phyloP scores from a whole-genome alignment of 2,329 filamentous ascomycete species.

The Curvularia lunata region DNA sequence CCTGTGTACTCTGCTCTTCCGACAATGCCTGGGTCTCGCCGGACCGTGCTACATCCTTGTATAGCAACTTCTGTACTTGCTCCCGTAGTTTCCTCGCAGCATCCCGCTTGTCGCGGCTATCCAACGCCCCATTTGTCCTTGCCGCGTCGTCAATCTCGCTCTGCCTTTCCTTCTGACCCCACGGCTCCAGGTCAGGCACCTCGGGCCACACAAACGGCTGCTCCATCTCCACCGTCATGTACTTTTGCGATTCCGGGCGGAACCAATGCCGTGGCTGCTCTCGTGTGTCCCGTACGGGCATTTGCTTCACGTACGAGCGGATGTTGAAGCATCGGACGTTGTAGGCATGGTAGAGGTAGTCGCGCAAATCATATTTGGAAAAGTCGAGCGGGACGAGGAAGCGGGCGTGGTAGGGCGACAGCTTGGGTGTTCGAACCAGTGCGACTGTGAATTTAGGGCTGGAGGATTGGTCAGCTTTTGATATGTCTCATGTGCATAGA shows the following conservation, averaged over 20 bases:
- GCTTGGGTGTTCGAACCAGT: conserved; percentile 73
- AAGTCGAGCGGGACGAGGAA: conserved; percentile 91
- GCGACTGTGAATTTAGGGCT: conserved; percentile 84
- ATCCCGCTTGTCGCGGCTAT: conserved; percentile 21
- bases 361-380: conserved; percentile 95
- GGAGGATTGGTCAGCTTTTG: conserved; percentile 18
- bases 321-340: conserved; percentile 71
- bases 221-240: conserved; percentile 91
- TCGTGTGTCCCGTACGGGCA: conserved; percentile 64
- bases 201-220: conserved; percentile 89
- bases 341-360: conserved; percentile 92
- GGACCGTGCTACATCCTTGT: conserved; percentile 20
- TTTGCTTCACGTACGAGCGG: conserved; percentile 79
- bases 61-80: conserved; percentile 36
- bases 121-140: conserved; percentile 13
- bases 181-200: conserved; percentile 59
- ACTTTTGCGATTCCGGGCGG: conserved; percentile 78
- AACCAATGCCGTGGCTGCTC: conserved; percentile 63
- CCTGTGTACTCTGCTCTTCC: conserved; percentile 13
- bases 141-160: conserved; percentile 38
- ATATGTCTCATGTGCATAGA: background rate
- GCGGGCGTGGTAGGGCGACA: conserved; percentile 80
- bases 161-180: conserved; percentile 53
- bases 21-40: conserved; percentile 3
- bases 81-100: conserved; percentile 30